Evolutionary conservation across 73 alveolate species (phyloP).

Genomic region (Paramecium sexaurelia): DNA sequence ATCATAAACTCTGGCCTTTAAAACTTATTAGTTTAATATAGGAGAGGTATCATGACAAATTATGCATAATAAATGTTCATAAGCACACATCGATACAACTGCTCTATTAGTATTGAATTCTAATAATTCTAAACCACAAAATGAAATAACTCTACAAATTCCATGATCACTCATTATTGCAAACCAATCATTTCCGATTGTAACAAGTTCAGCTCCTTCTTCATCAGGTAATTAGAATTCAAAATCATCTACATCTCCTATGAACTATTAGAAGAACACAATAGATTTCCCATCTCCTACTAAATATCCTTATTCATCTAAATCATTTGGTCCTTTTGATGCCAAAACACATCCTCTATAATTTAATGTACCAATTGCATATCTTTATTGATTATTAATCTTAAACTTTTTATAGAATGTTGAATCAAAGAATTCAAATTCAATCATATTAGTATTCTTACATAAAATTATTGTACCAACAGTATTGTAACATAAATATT

Average conservation of each 20-base stretch:
- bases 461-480: constrained; percentile 25
- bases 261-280: background rate
- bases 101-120: constrained; percentile 48
- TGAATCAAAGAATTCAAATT: constrained; percentile 52
- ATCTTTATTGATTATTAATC: background rate
- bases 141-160: constrained; percentile 37
- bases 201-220: constrained; percentile 54
- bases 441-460: background rate
- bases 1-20: constrained; percentile 56
- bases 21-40: background rate
- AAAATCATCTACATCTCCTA: background rate
- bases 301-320: constrained; percentile 7
- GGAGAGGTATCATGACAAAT: constrained; percentile 62
- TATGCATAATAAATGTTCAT: constrained; percentile 25
- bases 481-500: constrained; percentile 1
- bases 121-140: constrained; percentile 30
- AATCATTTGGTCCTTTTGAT: constrained; percentile 41
- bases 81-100: constrained; percentile 52
- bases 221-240: background rate
- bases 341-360: constrained; percentile 60
- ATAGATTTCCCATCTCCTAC: constrained; percentile 11
- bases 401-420: constrained; percentile 20
- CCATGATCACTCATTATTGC: constrained; percentile 62
- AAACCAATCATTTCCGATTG: constrained; percentile 68
- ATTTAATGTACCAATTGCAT: constrained; percentile 12